phyloP scores from a whole-genome alignment of 139 green algal species.

The Coelastrella sp. region DNA sequence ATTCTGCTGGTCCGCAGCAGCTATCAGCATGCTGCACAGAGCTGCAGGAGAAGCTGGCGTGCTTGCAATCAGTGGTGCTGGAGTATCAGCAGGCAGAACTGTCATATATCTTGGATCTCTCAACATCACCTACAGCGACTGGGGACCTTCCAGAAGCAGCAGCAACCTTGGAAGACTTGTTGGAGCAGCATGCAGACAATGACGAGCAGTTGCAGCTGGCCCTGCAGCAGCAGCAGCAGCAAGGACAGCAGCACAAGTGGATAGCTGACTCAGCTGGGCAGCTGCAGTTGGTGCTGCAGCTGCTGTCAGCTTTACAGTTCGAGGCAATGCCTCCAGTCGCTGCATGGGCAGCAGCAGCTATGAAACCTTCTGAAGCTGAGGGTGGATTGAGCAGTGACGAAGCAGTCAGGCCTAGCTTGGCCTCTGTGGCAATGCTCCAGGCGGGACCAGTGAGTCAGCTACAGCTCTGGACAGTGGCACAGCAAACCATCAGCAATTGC shows the following conservation, averaged over 20 bases:
- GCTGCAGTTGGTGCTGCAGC: slow-evolving; percentile 35
- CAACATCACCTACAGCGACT: not conserved
- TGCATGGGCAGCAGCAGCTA: slow-evolving; percentile 19
- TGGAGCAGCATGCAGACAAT: slow-evolving; percentile 30
- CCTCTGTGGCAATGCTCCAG: not conserved
- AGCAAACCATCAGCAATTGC: not conserved
- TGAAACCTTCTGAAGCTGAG: no score
- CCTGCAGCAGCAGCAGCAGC: slow-evolving; percentile 23
- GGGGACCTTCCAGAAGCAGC: slow-evolving; percentile 29
- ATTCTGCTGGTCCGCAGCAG: not conserved
- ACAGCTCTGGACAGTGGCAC: slow-evolving; percentile 11
- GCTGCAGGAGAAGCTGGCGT: not conserved
- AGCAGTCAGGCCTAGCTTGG: no score
- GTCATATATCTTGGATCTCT: slow-evolving; percentile 9
- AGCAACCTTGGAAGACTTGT: not conserved
- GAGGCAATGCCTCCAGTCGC: slow-evolving; percentile 4
- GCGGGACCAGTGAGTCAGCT: slow-evolving; percentile 27
- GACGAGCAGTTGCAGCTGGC: slow-evolving; percentile 1
- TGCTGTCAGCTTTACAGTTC: slow-evolving; percentile 3
- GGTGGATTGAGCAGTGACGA: no score
- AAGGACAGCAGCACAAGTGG: not conserved
- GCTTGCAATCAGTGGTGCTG: not conserved
- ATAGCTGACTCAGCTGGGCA: not conserved
- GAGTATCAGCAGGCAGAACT: slow-evolving; percentile 19
- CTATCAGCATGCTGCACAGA: not conserved